These are phyloP conservation scores for Penstemon eatonii DNA, from an alignment of 257 asterid species.

Conservation along the genomic window DNA sequence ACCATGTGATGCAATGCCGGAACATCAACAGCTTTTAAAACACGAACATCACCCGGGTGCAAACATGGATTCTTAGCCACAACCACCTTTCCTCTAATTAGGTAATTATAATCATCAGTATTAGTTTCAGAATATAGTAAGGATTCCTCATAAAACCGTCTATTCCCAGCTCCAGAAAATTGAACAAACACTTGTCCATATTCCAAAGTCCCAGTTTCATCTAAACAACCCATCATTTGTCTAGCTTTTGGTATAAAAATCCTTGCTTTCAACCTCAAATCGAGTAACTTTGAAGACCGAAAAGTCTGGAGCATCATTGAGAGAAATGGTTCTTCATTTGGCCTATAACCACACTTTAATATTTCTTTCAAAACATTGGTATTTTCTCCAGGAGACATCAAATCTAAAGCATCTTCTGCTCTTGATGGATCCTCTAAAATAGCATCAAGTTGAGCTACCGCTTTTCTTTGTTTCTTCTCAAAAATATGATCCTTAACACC, in stretches of 20 bases:
- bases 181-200: constrained; percentile 90
- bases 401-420: constrained; percentile 73
- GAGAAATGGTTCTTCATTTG: constrained; percentile 80
- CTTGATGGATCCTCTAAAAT: constrained; percentile 61
- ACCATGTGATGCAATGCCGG: constrained; percentile 74
- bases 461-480: constrained; percentile 65
- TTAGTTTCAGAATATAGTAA: constrained; percentile 17
- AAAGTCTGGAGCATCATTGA: constrained; percentile 85
- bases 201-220: constrained; percentile 69
- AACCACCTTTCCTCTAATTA: constrained; percentile 48
- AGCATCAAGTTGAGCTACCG: constrained; percentile 66
- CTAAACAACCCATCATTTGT: constrained; percentile 91
- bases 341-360: constrained; percentile 80
- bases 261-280: constrained; percentile 61
- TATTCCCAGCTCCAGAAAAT: constrained; percentile 43
- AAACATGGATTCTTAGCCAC: constrained; percentile 96
- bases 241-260: constrained; percentile 69
- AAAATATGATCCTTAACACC: constrained; percentile 65
- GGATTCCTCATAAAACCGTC: constrained; percentile 39
- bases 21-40: constrained; percentile 60
- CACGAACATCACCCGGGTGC: constrained; percentile 96
- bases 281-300: constrained; percentile 68
- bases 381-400: constrained; percentile 89
- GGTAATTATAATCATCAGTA: constrained; percentile 23
- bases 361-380: constrained; percentile 72